A percentile compares a stretch with the other conserved stretches of the same genome.
Conservation (phyloP, 345 rosid species). For the Anacardium occidentale region DNA sequence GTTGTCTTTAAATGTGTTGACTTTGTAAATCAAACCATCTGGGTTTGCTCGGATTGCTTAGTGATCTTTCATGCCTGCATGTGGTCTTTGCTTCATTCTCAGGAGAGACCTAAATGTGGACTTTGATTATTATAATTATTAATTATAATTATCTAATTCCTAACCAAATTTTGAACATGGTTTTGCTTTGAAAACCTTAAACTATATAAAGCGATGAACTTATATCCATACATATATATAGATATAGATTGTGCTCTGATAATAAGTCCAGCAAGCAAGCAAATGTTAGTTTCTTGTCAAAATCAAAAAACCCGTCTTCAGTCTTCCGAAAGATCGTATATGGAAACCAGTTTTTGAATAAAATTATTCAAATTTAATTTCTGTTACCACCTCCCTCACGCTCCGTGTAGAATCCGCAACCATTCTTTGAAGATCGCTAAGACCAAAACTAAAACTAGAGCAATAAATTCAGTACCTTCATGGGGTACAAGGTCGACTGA, state of each 20-base stretch:
- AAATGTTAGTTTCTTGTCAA: slow-evolving; percentile 73
- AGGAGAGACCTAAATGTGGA: slow-evolving; percentile 2
- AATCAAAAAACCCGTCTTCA: slow-evolving; percentile 48
- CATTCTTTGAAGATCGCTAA: slow-evolving; percentile 25
- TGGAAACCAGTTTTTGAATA: slow-evolving; percentile 34
- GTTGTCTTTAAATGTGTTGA: slow-evolving; percentile 37
- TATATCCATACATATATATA: too few relatives aligned
- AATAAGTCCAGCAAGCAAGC: not conserved
- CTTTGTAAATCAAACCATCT: slow-evolving; percentile 30
- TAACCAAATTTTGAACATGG: not conserved
- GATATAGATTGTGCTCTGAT: slow-evolving; percentile 2
- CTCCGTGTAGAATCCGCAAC: slow-evolving; percentile 46
- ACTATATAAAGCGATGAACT: not conserved
- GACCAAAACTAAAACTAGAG: not conserved
- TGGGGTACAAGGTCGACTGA: too few relatives aligned
- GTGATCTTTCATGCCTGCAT: slow-evolving; percentile 29
- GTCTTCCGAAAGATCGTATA: slow-evolving; percentile 23
- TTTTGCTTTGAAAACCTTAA: slow-evolving; percentile 14
- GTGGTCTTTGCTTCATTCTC: slow-evolving; percentile 44
- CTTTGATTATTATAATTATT: not conserved
- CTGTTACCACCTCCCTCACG: slow-evolving; percentile 25
- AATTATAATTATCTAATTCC: not conserved
- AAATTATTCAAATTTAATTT: slow-evolving; percentile 17
- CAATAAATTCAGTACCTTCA: too few relatives aligned
- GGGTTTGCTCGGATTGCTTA: slow-evolving; percentile 3